Base-by-base conservation (phyloP, 2,329 filamentous ascomycete species). In the Tolypocladium inflatum region DNA sequence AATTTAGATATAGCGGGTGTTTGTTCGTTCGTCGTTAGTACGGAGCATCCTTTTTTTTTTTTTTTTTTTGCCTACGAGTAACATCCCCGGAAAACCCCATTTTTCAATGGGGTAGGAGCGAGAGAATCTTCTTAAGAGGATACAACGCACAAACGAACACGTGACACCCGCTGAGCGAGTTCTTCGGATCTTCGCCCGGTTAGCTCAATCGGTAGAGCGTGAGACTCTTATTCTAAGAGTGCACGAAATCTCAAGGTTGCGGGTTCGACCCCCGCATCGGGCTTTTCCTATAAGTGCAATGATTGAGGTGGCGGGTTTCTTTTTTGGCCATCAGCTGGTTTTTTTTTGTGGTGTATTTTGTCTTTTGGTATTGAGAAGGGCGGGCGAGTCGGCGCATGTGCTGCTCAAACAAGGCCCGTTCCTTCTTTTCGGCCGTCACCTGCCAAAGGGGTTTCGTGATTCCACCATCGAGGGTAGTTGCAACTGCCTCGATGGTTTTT, bases 171-270 rank as follows among this genome's bases (percentile, higher is more conserved):
- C 45, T 30, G 23, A 48, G 45, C 45, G 45, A 48, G 45, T 48
- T 48, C 45, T 48, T 30, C 45, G 45, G 45, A 48, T 48, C 43
- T 48, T 48, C 54, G 70, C 70, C 70, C 67, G 69, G 70, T 70
- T 72, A 72, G 70, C 70, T 72, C 70, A 72, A 72, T 72, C 70
- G 70, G 70, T 86, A 87, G 84, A 87, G 83, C 83, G 83, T 86
- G 79, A 85, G 83, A 86, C 84, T 86, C 84, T 82, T 81, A 81
- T 15, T 50, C 30, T 48, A 26, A 33, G 45, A 50, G 45, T 50
- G 33, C 45, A 50, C 45, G 45, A 50, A 50, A 50, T 48, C 78
- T 80, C 75, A 78, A 80, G 77, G 76, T 74, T 80, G 76, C 74
- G 76, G 76, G 80, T 81, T 80, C 77, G 76, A 78, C 70, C 72